phyloP scores from a whole-genome alignment of 164 flowering plant species.

The Magnolia kwangsiensis region DNA sequence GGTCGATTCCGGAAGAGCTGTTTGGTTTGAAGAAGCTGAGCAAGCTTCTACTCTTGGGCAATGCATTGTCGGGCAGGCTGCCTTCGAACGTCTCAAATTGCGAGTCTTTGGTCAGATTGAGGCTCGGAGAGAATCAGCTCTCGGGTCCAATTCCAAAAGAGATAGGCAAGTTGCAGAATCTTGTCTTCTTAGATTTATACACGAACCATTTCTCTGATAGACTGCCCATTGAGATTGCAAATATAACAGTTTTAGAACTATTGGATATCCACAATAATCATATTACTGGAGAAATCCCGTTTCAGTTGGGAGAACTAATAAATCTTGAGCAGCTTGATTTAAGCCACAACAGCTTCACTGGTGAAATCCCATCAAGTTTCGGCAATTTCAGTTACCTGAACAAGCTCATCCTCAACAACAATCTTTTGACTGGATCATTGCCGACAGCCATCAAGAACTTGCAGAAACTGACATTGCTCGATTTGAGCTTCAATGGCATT shows the following conservation, averaged over 20 bases:
- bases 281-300: slow-evolving; percentile 74
- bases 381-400: slow-evolving; percentile 88
- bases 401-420: slow-evolving; percentile 84
- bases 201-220: slow-evolving; percentile 76
- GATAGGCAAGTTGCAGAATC: slow-evolving; percentile 80
- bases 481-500: slow-evolving; percentile 77
- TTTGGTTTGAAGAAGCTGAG: slow-evolving; percentile 81
- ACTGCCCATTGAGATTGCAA: slow-evolving; percentile 73
- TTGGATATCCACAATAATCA: slow-evolving; percentile 84
- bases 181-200: slow-evolving; percentile 87
- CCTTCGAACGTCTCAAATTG: slow-evolving; percentile 62
- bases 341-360: slow-evolving; percentile 76
- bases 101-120: slow-evolving; percentile 73
- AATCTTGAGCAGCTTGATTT: slow-evolving; percentile 94
- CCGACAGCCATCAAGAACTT: slow-evolving; percentile 56
- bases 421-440: slow-evolving; percentile 61
- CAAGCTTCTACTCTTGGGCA: slow-evolving; percentile 83
- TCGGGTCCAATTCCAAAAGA: slow-evolving; percentile 85
- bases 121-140: slow-evolving; percentile 92
- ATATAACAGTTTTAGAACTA: slow-evolving; percentile 75
- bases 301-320: slow-evolving; percentile 61
- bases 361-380: slow-evolving; percentile 72
- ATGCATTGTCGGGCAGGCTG: slow-evolving; percentile 66
- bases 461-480: slow-evolving; percentile 81
- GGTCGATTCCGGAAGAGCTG: slow-evolving; percentile 81